Conservation (phyloP, 768 basidiomycete species). For the Crassisporium funariophilum region DNA sequence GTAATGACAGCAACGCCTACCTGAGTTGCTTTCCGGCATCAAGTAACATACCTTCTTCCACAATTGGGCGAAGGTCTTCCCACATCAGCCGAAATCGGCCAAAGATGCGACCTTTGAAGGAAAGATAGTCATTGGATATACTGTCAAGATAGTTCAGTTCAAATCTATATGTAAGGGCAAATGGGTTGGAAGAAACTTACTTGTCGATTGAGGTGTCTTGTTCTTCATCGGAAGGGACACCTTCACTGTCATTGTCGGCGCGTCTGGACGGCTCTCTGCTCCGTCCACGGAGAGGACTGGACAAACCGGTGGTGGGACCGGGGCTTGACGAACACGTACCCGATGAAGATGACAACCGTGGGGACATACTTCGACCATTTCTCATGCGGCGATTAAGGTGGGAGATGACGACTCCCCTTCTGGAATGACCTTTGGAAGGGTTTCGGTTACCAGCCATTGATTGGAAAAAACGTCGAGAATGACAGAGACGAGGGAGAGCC, state of each 20-base stretch:
- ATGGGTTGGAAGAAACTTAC: neutral
- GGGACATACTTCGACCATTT: constrained; percentile 1
- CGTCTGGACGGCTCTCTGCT: neutral
- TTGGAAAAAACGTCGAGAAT: too few species aligned
- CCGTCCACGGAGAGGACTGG: constrained; percentile 3
- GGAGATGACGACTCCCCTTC: neutral
- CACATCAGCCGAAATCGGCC: constrained; percentile 1
- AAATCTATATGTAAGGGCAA: too few species aligned
- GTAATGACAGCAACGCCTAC: neutral
- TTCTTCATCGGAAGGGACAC: constrained; percentile 1
- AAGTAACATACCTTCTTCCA: constrained; percentile 5
- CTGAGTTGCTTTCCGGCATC: constrained; percentile 1
- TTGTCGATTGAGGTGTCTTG: constrained; percentile 1
- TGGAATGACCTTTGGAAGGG: too few species aligned
- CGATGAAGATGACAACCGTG: constrained; percentile 1
- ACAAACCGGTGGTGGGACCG: neutral
- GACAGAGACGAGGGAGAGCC: neutral
- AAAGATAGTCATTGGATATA: neutral
- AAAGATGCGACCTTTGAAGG: constrained; percentile 3
- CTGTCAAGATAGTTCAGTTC: too few species aligned
- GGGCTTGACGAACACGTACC: neutral
- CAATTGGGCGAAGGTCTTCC: constrained; percentile 4
- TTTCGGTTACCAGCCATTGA: too few species aligned
- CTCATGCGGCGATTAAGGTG: neutral
- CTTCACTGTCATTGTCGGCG: neutral